These are phyloP conservation scores for Eugenia klotzschiana DNA, from an alignment of 441 rosid genomes.

Conservation along the genomic window DNA sequence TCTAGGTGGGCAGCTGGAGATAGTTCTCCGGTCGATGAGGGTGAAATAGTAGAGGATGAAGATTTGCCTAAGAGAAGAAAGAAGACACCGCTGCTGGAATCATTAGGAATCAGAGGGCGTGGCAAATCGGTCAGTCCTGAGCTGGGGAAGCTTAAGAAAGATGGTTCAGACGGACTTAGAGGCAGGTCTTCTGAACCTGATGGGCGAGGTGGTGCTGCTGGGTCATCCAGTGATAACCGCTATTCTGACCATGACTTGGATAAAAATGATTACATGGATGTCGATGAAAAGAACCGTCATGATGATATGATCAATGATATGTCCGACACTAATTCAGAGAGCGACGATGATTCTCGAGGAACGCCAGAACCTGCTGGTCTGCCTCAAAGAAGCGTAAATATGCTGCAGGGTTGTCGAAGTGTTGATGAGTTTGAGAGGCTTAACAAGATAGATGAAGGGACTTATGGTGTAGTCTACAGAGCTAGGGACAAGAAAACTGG, in stretches of 20 bases:
- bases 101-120: conserved; percentile 19
- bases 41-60: conserved; percentile 65
- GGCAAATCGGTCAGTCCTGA: conserved; percentile 56
- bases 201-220: conserved; percentile 28
- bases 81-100: conserved; percentile 25
- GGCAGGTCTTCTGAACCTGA: conserved; percentile 54
- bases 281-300: conserved; percentile 27
- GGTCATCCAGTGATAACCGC: conserved; percentile 44
- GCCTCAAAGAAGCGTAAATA: conserved; percentile 73
- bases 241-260: conserved; percentile 30
- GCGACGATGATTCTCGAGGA: conserved; percentile 28
- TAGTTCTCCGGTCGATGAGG: conserved; percentile 78
- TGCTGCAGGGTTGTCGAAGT: conserved; percentile 97
- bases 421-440: conserved; percentile 96
- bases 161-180: conserved; percentile 36
- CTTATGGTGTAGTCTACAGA: conserved; percentile 96
- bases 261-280: conserved; percentile 62
- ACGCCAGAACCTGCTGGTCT: conserved; percentile 45
- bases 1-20: conserved; percentile 92
- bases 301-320: conserved; percentile 17
- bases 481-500: conserved; percentile 89
- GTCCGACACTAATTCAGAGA: conserved; percentile 38
- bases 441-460: conserved; percentile 96
- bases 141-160: conserved; percentile 38
- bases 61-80: conserved; percentile 54